Percentiles rank a stretch among this genome's conserved stretches.
phyloP scores from a whole-genome alignment of 805 yeast species.

The Candida pseudofarinosa region DNA sequence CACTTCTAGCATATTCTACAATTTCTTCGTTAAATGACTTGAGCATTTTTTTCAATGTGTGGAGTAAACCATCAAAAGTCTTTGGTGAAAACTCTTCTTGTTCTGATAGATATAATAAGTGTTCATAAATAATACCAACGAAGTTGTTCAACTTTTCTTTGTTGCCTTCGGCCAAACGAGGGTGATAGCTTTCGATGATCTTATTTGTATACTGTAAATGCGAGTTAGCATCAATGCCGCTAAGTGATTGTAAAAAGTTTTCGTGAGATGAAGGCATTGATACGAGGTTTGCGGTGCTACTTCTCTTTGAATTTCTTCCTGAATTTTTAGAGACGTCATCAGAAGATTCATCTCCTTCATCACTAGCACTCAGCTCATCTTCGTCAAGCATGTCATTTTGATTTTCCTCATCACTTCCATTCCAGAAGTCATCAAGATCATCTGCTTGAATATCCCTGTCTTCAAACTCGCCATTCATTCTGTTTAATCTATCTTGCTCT shows the following conservation, averaged over 20 bases:
- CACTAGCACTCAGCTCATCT: slow-evolving; percentile 16
- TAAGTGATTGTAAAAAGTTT: slow-evolving; percentile 29
- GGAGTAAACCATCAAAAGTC: slow-evolving; percentile 40
- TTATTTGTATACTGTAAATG: slow-evolving; percentile 48
- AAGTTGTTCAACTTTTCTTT: slow-evolving; percentile 67
- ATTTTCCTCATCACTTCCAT: slow-evolving; percentile 43
- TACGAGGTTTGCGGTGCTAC: slow-evolving; percentile 9
- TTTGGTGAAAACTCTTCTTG: slow-evolving; percentile 19
- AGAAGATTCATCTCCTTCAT: slow-evolving; percentile 21
- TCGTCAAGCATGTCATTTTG: slow-evolving; percentile 42
- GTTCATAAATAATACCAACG: slow-evolving; percentile 60
- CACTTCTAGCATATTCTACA: slow-evolving; percentile 57
- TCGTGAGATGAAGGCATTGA: slow-evolving; percentile 29
- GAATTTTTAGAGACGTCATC: slow-evolving; percentile 15
- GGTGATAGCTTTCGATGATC: slow-evolving; percentile 61
- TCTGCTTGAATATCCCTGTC: slow-evolving; percentile 58
- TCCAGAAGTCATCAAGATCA: slow-evolving; percentile 70
- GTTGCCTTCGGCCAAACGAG: slow-evolving; percentile 77
- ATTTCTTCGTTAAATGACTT: slow-evolving; percentile 62
- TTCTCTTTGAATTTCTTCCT: slow-evolving; percentile 18
- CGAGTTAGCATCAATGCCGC: slow-evolving; percentile 32
- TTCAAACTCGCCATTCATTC: slow-evolving; percentile 68
- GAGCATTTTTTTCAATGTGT: slow-evolving; percentile 52
- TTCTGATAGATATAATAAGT: slow-evolving; percentile 49
- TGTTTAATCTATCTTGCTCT: slow-evolving; percentile 62